A percentile compares a stretch with the other conserved stretches of the same genome.
phyloP scores from a whole-genome alignment of 1,139 yeast species.

The Candida sojae region DNA sequence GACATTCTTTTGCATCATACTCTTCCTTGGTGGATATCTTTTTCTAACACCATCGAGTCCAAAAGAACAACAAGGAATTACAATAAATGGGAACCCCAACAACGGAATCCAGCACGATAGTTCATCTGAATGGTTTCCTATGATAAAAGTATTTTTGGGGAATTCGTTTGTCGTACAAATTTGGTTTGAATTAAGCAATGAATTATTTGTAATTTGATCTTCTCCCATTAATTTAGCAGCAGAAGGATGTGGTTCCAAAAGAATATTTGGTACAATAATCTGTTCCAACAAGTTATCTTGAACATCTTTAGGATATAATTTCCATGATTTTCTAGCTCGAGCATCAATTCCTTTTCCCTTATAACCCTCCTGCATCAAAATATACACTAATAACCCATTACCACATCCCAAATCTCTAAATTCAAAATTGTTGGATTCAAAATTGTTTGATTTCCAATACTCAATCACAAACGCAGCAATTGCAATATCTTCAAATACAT shows the following conservation, averaged over 20 bases:
- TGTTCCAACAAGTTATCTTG: conserved; percentile 66
- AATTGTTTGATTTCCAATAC: conserved; percentile 65
- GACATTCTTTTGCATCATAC: conserved; percentile 4
- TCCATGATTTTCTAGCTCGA: conserved; percentile 87
- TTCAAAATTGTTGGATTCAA: conserved; percentile 52
- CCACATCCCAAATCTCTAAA: conserved; percentile 96
- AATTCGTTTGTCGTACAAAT: conserved; percentile 69
- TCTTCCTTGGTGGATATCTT: conserved; percentile 54
- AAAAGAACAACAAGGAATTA: conserved; percentile 95
- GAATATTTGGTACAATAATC: conserved; percentile 72
- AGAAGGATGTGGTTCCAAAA: conserved; percentile 69
- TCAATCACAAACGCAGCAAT: conserved; percentile 95
- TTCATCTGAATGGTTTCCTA: conserved; percentile 96
- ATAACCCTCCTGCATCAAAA: conserved; percentile 77
- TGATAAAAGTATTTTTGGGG: conserved; percentile 70
- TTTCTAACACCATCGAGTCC: conserved; percentile 73
- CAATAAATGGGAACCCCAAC: conserved; percentile 82
- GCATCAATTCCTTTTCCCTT: conserved; percentile 89
- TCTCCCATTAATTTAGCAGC: conserved; percentile 50
- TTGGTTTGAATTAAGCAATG: conserved; percentile 54
- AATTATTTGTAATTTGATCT: conserved; percentile 53
- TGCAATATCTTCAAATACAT: conserved; percentile 94
- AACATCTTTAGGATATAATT: conserved; percentile 62
- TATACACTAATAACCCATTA: conserved; percentile 81
- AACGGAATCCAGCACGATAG: conserved; percentile 95